Percentiles rank a stretch among this genome's conserved stretches.
Conservation (phyloP, 2,329 filamentous ascomycete genomes). For the Pseudophaeomoniella oleicola region DNA sequence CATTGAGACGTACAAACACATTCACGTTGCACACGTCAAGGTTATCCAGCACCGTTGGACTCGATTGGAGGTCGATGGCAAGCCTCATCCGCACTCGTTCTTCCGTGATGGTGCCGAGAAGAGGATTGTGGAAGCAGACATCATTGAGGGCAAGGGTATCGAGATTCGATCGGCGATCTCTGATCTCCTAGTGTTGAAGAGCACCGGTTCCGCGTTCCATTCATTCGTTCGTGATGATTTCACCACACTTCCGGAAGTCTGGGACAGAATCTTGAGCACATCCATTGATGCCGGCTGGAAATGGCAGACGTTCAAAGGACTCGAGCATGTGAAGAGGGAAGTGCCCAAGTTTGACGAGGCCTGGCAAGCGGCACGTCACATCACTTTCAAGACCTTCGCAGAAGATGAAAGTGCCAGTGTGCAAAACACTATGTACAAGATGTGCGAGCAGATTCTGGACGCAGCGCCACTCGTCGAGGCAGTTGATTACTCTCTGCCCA, state of each 20-base stretch:
- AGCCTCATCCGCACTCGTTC: constrained; percentile 91
- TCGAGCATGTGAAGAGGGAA: constrained; percentile 53
- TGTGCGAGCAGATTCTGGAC: constrained; percentile 75
- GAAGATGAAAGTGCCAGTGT: constrained; percentile 84
- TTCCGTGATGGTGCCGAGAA: constrained; percentile 79
- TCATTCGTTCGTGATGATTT: constrained; percentile 87
- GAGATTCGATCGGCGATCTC: constrained; percentile 63
- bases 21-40: constrained; percentile 67
- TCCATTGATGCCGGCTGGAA: constrained; percentile 78
- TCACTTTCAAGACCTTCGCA: constrained; percentile 86
- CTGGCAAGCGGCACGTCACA: constrained; percentile 61
- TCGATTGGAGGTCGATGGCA: constrained; percentile 71
- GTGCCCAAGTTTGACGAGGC: constrained; percentile 61
- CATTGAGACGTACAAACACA: constrained; percentile 74
- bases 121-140: constrained; percentile 61
- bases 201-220: constrained; percentile 91
- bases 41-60: constrained; percentile 83
- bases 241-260: constrained; percentile 78
- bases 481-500: constrained; percentile 75
- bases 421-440: constrained; percentile 98
- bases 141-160: constrained; percentile 55
- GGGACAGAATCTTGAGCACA: constrained; percentile 90
- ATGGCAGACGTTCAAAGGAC: constrained; percentile 57
- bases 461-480: constrained; percentile 55
- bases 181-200: constrained; percentile 82